Evolutionary conservation across 345 rosid species (phyloP), one percentile per base, ranked within the genome.

Genomic region (Salix koriyanagi): DNA sequence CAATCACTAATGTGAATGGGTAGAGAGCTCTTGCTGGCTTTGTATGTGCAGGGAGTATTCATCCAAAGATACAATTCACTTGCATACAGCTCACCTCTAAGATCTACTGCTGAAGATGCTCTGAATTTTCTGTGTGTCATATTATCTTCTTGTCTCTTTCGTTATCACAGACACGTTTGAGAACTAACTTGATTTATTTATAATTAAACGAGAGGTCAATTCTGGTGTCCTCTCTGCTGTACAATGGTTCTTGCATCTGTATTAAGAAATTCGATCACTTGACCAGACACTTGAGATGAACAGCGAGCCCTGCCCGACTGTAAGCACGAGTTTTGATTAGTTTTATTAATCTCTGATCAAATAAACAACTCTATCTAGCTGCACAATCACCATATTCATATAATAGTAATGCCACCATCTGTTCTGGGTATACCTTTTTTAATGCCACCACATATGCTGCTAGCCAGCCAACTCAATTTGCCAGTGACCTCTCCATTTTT

Each of bases 51-150:
- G 30, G 65, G 68, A 69, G 68, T 11, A 11, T 64, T 69, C n/a
- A 32, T 70, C 64, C 9, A 64, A 69, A 71, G 68, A 83, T 28
- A 65, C 52, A 68, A 25, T 8, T 50, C 46, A 60, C 3, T 19
- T 13, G 9, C 69, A n/a, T 69, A 76, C 88, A 83, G 83, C 85
- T 85, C 81, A 83, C 79, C 60, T 70, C 30, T 36, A 71, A 56
- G 84, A 83, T 85, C 67, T 80, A 77, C 39, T 56, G 23, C 67
- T 70, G 46, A 56, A 69, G 78, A 71, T 73, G 70, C 80, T 74
- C 77, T 75, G 71, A 67, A 66, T 41, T 65, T 75, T 72, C 76
- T 69, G 61, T 15, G 75, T 42, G 72, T 30, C 72, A 62, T 64
- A 70, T 19, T 56, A 72, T 77, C 67, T 67, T 69, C 67, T 67